Conservation (phyloP, 768 basidiomycete genomes). For the Tulasnella sp. region DNA sequence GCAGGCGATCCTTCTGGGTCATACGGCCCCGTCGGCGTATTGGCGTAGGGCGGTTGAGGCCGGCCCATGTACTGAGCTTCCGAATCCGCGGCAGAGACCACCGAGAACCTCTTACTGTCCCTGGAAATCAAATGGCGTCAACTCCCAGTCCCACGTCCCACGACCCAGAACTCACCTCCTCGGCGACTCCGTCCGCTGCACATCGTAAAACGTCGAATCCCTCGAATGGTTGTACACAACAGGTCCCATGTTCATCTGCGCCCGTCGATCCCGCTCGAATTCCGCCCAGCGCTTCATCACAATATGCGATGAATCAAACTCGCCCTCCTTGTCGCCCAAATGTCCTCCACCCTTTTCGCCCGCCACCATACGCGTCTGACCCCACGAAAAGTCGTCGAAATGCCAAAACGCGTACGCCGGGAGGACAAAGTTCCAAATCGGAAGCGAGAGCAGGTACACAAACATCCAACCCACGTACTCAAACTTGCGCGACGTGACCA, state of each 20-base stretch:
- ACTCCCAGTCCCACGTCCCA: conserved; percentile 23
- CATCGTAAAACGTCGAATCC: conserved; percentile 59
- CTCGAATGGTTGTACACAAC: conserved; percentile 70
- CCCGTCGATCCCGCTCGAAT: conserved; percentile 89
- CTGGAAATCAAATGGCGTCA: conserved; percentile 19
- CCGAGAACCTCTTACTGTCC: conserved; percentile 47
- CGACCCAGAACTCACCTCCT: conserved; percentile 44
- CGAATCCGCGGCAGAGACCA: conserved; percentile 62
- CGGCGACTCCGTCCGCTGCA: conserved; percentile 31
- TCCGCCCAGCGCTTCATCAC: conserved; percentile 99
- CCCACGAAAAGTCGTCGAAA: conserved; percentile 98
- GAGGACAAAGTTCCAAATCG: conserved; percentile 93
- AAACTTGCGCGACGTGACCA: conserved; percentile 88
- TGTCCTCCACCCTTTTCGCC: conserved; percentile 53
- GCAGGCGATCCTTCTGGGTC: conserved; percentile 5
- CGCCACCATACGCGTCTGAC: conserved; percentile 72
- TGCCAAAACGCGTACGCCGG: conserved; percentile 98
- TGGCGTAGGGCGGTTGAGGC: conserved; percentile 9
- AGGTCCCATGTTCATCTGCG: conserved; percentile 86
- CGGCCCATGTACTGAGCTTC: conserved; percentile 11
- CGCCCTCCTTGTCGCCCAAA: conserved; percentile 91
- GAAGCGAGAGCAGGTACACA: conserved; percentile 80
- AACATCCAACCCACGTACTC: conserved; percentile 97
- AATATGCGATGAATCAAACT: conserved; percentile 92
- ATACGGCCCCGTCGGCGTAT: neutral